A percentile compares a stretch with the other conserved stretches of the same genome.
Conservation (phyloP, 1,284 basidiomycete genomes). For the Leccinum huronense region DNA sequence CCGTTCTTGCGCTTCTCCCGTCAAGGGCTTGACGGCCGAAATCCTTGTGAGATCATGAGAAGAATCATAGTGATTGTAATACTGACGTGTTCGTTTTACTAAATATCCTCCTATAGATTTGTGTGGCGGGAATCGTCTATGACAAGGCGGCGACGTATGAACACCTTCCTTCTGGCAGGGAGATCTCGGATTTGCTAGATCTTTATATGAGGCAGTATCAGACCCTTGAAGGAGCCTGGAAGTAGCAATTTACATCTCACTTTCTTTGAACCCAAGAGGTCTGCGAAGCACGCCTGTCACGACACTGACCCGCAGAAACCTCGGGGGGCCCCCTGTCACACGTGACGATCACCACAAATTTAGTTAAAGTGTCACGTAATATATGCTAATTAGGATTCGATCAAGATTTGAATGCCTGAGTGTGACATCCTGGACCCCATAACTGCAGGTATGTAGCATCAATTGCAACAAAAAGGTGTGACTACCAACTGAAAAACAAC, state of each 20-base stretch:
- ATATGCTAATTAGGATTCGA: too few relatives aligned
- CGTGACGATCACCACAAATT: too few relatives aligned
- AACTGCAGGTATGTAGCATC: too few relatives aligned
- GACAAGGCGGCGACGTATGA: slow-evolving; percentile 46
- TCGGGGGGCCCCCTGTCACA: too few relatives aligned
- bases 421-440: too few relatives aligned
- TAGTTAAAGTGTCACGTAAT: too few relatives aligned
- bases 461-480: too few relatives aligned
- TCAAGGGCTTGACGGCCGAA: slow-evolving; percentile 82
- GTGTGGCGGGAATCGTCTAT: slow-evolving; percentile 58
- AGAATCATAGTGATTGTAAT: not conserved
- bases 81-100: not conserved
- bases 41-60: slow-evolving; percentile 59
- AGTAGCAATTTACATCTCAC: not conserved
- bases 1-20: slow-evolving; percentile 67
- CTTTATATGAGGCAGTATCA: slow-evolving; percentile 30
- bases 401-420: too few relatives aligned
- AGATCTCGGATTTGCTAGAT: slow-evolving; percentile 21
- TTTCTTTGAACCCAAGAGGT: too few relatives aligned
- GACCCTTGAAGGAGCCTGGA: slow-evolving; percentile 9
- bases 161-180: slow-evolving; percentile 43
- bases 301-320: too few relatives aligned
- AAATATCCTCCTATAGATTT: slow-evolving; percentile 44
- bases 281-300: too few relatives aligned
- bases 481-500: too few relatives aligned